Base-by-base conservation (phyloP, 148 eudicot species). In the Cornus florida region DNA sequence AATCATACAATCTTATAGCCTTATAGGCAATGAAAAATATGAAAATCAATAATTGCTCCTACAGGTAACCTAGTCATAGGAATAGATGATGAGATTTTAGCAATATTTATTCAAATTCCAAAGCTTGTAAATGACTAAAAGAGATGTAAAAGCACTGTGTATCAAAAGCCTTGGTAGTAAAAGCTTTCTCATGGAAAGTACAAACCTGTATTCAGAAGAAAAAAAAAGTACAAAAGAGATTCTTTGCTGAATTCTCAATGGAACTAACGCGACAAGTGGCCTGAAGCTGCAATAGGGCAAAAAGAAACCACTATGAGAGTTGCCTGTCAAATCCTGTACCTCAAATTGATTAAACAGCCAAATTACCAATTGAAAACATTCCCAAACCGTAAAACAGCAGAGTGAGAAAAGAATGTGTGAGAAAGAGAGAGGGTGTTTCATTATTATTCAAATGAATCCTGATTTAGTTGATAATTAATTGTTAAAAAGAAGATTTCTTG, bases 121-220 rank as follows among this genome's bases (percentile, higher is more conserved):
- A 35, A 35, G 38, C 38, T 35, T 35, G 38, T 35, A 35, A 35
- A 35, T 35, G 38, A 35, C 38, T 35, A 35, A 35, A 35, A 35
- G 38, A 35, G 70, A 67, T 35, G 24, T 12, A 71, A 22, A 48
- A 56, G 46, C 50, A 72, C 23, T 28, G 28, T 1, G 28, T 28
- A 48, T 50, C 33, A 24, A n/a, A 57, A 59, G 7, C 74, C 46
- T 24, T 17, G 67, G n/a, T 46, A 11, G 12, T 32, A 53, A 4
- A 59, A 22, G 14, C 59, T 41, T 39, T n/a, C 50, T 23, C 12
- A 17, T 70, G 5, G 35, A 68, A 35, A 23, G 56, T 53, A 73
- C 86, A 79, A 76, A 93, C 98, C 98, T 91, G 81, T 46, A 28
- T 28, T 28, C 28, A 28, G 28, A 28, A 28, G 28, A 28, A 83